Conservation (phyloP, 2,329 filamentous ascomycete species). For the Trichoderma sp. region DNA sequence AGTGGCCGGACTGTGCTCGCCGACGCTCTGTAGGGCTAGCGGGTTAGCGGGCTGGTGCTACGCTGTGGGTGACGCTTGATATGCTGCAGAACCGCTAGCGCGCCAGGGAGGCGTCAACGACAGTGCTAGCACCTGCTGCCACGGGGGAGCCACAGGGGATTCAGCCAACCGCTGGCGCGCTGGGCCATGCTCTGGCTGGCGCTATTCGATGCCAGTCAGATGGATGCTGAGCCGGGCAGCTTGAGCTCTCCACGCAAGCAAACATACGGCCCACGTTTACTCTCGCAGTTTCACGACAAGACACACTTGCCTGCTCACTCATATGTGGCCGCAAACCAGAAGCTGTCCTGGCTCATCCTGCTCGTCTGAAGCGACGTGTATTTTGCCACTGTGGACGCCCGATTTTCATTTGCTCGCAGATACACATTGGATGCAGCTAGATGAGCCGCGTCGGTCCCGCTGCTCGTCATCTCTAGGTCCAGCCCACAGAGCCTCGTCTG, state of each 20-base stretch:
- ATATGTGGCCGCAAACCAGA: neutral
- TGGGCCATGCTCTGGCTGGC: slow-evolving; percentile 2
- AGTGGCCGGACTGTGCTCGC: neutral
- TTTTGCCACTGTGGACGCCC: neutral
- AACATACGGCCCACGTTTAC: neutral
- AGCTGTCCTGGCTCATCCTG: neutral
- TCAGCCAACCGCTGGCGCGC: slow-evolving; percentile 1
- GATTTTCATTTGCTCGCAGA: neutral
- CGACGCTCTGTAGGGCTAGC: slow-evolving; percentile 4
- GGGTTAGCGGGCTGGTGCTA: neutral
- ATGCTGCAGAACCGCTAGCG: slow-evolving; percentile 3
- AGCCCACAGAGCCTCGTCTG: slow-evolving; percentile 16
- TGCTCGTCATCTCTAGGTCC: neutral
- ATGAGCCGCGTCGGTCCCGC: slow-evolving; percentile 4
- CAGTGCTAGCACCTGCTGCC: slow-evolving; percentile 15
- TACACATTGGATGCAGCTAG: neutral
- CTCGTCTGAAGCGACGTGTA: neutral
- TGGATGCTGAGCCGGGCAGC: neutral
- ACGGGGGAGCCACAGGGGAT: neutral
- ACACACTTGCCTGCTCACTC: slow-evolving; percentile 6
- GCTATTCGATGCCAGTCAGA: slow-evolving; percentile 10
- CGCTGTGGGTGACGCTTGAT: neutral
- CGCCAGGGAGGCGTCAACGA: slow-evolving; percentile 3
- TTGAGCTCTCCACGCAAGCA: neutral
- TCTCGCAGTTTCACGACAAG: slow-evolving; percentile 4